phyloP scores from a whole-genome alignment of 805 yeast species.

The Hanseniaspora thailandica region DNA sequence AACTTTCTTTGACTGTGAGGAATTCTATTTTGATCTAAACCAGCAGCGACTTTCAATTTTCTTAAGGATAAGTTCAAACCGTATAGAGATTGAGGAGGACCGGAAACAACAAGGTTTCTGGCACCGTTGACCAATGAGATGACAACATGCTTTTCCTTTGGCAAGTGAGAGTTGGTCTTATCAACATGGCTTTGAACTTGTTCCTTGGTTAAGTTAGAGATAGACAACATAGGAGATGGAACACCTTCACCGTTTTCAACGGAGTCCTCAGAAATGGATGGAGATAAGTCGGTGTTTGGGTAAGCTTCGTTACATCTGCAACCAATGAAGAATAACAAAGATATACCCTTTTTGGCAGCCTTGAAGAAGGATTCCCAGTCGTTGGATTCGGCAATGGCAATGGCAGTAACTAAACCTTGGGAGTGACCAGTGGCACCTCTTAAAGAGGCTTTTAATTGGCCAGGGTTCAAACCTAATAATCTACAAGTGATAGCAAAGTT shows the following conservation, averaged over 20 bases:
- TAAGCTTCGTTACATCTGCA: conserved; percentile 79
- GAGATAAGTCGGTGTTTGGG: conserved; percentile 90
- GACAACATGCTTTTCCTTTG: conserved; percentile 78
- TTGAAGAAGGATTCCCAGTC: conserved; percentile 75
- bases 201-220: conserved; percentile 71
- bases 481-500: conserved; percentile 84
- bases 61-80: conserved; percentile 88
- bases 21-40: conserved; percentile 87
- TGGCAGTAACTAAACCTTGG: conserved; percentile 85
- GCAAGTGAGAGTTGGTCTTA: conserved; percentile 85
- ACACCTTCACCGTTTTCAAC: conserved; percentile 88
- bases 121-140: conserved; percentile 92
- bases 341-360: conserved; percentile 64
- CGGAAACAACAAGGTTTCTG: conserved; percentile 85
- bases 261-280: conserved; percentile 83
- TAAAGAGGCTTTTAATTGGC: conserved; percentile 60
- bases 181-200: conserved; percentile 72
- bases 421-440: conserved; percentile 78
- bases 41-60: conserved; percentile 88
- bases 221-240: conserved; percentile 95
- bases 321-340: conserved; percentile 84
- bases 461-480: conserved; percentile 77
- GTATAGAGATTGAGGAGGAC: conserved; percentile 95
- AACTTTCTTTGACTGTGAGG: conserved; percentile 90
- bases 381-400: conserved; percentile 71